Base-by-base conservation (phyloP, 192 early-diverging fungal species). In the Umbelopsis vinacea region DNA sequence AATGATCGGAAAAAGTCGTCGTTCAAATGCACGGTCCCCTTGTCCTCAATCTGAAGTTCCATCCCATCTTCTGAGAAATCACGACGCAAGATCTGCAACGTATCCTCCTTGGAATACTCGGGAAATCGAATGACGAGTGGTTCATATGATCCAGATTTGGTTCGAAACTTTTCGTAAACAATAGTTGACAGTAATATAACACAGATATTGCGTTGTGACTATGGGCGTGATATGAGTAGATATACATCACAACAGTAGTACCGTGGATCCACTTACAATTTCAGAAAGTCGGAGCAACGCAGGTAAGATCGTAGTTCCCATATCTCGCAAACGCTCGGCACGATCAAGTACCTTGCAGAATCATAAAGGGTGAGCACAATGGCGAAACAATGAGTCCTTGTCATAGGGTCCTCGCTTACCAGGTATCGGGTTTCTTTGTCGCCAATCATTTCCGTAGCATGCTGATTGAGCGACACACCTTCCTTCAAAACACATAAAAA, bases 131-230 rank as follows among this genome's bases (percentile, higher is more conserved):
- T 74, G 15, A 86, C 48, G 1, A 89, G 55, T 0, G 95, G 92
- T 24, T 90, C 88, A 24, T 81, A 83, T 1, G 83, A 77, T 37
- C 90, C 89, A 15, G 84, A 83, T 47, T 89, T 86, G 3, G 89
- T 87, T 43, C 90, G 81, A 74, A 97, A 94, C 63, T 92, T 88
- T 75, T 93, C 90, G 87, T 90, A 96, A 4, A 87, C 81, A 35
- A 96, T 86, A 12, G 79, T 83, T 9, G 85, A 88, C 37, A 97
- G 86, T 11, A 97, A 75, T 15, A 96, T 83, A n/a, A 92, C 85
- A 23, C 85, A 84, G 12, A 96, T 76, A 68, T 90, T 89, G 33
- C 74, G 71, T 2, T 82, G 76, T 0, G 85, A 81, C 76, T 87
- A 70, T 11, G 69, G 66, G 17, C n/a, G 38, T 17, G 10, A n/a